A percentile compares a stretch with the other conserved stretches of the same genome.
phyloP scores from a whole-genome alignment of 345 rosid species.

The Murraya paniculata region DNA sequence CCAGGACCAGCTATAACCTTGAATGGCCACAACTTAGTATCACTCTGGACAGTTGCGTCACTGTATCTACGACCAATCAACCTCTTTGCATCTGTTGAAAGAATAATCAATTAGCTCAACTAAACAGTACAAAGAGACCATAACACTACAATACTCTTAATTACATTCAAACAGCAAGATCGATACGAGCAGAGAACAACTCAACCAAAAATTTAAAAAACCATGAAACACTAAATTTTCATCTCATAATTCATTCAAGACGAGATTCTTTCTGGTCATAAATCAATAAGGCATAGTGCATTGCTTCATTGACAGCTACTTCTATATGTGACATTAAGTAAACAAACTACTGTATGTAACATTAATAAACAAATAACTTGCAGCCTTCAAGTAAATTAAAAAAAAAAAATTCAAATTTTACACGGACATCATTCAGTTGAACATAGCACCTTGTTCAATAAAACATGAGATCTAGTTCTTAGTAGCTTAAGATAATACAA shows the following conservation, averaged over 20 bases:
- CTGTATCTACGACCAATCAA: constrained; percentile 70
- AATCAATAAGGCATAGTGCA: background rate
- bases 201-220: background rate
- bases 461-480: background rate
- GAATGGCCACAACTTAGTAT: constrained; percentile 73
- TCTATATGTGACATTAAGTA: no score
- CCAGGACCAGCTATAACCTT: constrained; percentile 64
- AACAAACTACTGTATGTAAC: no score
- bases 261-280: no score
- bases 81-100: constrained; percentile 61
- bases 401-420: background rate
- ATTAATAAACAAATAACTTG: background rate
- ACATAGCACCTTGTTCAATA: background rate
- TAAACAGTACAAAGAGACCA: background rate
- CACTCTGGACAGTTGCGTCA: constrained; percentile 67
- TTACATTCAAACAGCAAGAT: background rate
- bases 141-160: no score
- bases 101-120: background rate
- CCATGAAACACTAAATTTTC: background rate
- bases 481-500: background rate
- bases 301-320: background rate
- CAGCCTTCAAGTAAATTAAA: background rate
- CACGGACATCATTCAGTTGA: background rate
- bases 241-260: no score
- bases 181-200: background rate